These are phyloP conservation scores for Rhodotorula sp. DNA, from an alignment of 1,284 basidiomycete genomes.

Conservation along the genomic window DNA sequence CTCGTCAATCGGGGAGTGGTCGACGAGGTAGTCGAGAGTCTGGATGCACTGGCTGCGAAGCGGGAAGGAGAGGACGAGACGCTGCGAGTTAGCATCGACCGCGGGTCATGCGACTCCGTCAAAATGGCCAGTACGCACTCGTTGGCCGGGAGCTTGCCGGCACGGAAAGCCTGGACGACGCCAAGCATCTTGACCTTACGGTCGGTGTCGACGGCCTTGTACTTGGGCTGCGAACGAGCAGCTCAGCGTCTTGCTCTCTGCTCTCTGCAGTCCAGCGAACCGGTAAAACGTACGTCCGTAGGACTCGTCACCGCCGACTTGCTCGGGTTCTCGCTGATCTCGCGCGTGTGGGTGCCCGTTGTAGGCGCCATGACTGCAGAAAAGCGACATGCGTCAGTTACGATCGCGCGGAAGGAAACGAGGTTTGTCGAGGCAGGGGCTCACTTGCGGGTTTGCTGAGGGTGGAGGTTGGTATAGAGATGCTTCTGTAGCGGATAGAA, in stretches of 20 bases:
- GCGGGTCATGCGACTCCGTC: not conserved
- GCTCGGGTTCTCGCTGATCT: constrained; percentile 28
- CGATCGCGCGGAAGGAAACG: no score
- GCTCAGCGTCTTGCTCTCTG: not conserved
- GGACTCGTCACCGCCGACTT: constrained; percentile 30
- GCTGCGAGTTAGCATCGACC: not conserved
- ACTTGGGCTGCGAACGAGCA: not conserved
- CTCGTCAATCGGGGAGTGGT: constrained; percentile 67
- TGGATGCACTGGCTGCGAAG: constrained; percentile 45
- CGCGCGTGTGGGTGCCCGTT: constrained; percentile 13
- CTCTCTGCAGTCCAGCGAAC: no score
- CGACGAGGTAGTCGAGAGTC: constrained; percentile 67
- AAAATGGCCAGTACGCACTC: constrained; percentile 5
- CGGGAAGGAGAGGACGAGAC: not conserved
- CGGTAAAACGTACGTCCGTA: not conserved
- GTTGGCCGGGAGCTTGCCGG: constrained; percentile 77
- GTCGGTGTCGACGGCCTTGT: constrained; percentile 50
- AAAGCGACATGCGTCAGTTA: no score
- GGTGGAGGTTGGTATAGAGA: no score
- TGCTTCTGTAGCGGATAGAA: no score
- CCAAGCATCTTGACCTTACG: constrained; percentile 59
- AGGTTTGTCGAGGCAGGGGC: no score
- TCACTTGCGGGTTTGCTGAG: no score
- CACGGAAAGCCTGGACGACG: constrained; percentile 73
- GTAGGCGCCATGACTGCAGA: constrained; percentile 9